Evolutionary conservation across 148 eudicot species (phyloP), one percentile per base, ranked within the genome.

Genomic region (Rheum nobile): DNA sequence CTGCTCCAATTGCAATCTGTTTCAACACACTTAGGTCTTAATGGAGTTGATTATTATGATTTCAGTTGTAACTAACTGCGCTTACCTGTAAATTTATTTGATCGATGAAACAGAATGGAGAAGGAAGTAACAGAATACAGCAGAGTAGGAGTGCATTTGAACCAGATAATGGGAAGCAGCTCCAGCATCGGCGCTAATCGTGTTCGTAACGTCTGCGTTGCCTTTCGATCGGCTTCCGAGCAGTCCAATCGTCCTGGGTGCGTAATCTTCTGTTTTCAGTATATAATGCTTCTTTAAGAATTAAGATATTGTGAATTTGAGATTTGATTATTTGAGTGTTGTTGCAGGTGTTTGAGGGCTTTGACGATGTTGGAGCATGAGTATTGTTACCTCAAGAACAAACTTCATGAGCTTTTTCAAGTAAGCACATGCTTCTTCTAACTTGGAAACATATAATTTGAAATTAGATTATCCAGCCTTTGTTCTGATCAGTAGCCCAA

Each of bases 181-280:
- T 93, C 98, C 2, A 93, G 98, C 83, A 91, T 93, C 19, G 98
- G 98, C 24, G 98, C 98, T 22, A 91, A 89, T 78, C 78, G 98
- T 52, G 84, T 93, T 75, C 59, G 91, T 73, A 89, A 89, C 44
- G 86, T 93, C 21, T 93, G 98, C 82, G 85, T 84, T 34, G 97
- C 97, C 39, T 91, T 93, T 77, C 97, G 95, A 8, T 86, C 92
- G 24, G 95, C 97, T 75, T 80, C 91, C 46, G 91, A 93, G 35
- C 98, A 89, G 35, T 85, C 85, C 72, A 93, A 89, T 84, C 82
- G 95, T 74, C 22, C 84, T 44, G 95, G 92, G 98, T 93, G 55
- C 8, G 65, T 80, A n/a, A 26, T 46, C 22, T 57, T 22, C 31
- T 35, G 43, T 59, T 39, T 72, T 70, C 38, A 42, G 6, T 13